Conservation (phyloP, 441 rosid genomes). For the Flueggea neowawraea region DNA sequence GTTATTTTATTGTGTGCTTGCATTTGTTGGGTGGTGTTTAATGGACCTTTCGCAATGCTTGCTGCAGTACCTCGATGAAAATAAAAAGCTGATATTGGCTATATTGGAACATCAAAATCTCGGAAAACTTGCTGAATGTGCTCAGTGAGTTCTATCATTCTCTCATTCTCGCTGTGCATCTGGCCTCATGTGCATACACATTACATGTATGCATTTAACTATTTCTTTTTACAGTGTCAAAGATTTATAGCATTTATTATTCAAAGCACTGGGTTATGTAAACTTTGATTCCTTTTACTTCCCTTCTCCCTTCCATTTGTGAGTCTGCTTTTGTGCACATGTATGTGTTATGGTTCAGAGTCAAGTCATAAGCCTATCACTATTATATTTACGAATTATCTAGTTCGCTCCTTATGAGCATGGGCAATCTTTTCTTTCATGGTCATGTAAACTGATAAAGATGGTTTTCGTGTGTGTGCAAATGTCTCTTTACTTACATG, state of each 20-base stretch:
- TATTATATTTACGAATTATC: no score
- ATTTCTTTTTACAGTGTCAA: no score
- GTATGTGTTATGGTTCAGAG: no score
- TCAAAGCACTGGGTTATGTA: no score
- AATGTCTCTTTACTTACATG: neutral
- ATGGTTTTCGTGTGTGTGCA: neutral
- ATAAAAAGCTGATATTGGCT: slow-evolving; percentile 87
- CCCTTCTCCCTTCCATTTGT: no score
- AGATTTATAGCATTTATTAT: no score
- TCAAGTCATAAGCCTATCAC: no score
- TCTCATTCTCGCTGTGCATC: neutral
- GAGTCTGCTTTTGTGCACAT: no score
- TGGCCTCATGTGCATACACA: neutral
- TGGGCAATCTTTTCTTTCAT: no score
- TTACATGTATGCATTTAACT: no score
- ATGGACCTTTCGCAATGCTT: neutral
- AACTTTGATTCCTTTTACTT: no score
- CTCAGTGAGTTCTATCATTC: slow-evolving; percentile 61
- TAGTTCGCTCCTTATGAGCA: neutral
- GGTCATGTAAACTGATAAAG: no score
- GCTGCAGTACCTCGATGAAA: slow-evolving; percentile 91
- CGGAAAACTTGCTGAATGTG: slow-evolving; percentile 91
- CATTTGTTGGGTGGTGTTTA: neutral
- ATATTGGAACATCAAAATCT: slow-evolving; percentile 97
- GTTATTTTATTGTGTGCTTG: neutral